Evolutionary conservation across 2,329 filamentous ascomycete genomes (phyloP), one percentile per base, ranked within the genome.

Genomic region (Chaetomiaceae sp.): DNA sequence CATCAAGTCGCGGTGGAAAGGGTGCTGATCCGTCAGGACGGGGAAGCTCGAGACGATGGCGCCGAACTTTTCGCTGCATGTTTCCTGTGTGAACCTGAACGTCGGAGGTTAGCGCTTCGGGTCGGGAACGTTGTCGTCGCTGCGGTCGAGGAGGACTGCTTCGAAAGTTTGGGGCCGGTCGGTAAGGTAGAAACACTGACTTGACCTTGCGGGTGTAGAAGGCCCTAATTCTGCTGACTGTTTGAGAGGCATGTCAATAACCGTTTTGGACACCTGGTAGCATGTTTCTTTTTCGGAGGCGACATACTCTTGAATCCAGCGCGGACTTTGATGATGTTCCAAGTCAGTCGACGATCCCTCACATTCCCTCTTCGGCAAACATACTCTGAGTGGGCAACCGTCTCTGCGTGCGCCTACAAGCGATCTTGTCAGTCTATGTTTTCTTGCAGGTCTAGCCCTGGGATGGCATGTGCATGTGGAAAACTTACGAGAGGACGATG

Each of bases 191-290:
- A 16, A 25, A 20, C 54, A 58, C 56, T 53, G 50, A 58, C 73
- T 97, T 97, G 78, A 96, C 91, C 73, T 97, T 97, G 69, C 93
- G 79, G 40, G 92, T 96, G 72, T 97, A 97, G 74, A 97, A 97
- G 44, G 76, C 77, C 69, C 92, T 79, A 65, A 97, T 96, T 79
- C 92, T 84, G 68, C 83, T 88, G 68, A 97, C 59, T 61, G 46
- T 96, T 37, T 27, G 19, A 23, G 9, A 30, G 23, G 14, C 14
- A 6, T 12, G 49, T 58, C 20, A 60, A 56, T 31, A 31, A 17
- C 12, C 16, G 30, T 25, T 12, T 16, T 9, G 5, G 5, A 37
- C 21, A 12, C 21, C 8, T 19, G 38, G 12, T 14, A 39, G 16
- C 25, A 25, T 13, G 10, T 17, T 12, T 20, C 25, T 8, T 23